Evolutionary conservation across 2,329 filamentous ascomycete genomes (phyloP), one percentile per base, ranked within the genome.

Genomic region (Plectosphaerella plurivora): DNA sequence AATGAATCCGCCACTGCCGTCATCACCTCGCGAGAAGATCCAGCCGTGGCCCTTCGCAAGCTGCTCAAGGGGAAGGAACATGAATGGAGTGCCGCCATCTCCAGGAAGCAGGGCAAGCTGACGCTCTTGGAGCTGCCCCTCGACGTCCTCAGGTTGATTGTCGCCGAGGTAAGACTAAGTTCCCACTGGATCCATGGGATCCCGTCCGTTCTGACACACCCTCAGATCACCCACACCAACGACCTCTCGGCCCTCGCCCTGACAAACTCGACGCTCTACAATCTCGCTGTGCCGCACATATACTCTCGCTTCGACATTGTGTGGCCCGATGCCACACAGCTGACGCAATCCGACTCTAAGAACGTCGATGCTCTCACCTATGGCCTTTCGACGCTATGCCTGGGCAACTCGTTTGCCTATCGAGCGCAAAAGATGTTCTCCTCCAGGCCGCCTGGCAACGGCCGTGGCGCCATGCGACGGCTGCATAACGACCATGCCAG

Each of bases 221-320:
- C 51, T 50, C 63, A 91, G 88, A 79, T 92, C 51, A 89, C 86
- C 4, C 86, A 91, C 64, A 91, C 88, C 5, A 93, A 91, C 66
- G 89, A 94, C 66, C 76, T 94, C 55, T 90, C 87, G 0, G 84
- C 88, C 14, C 78, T 94, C 41, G 88, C 89, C 14, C 76, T 91
- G 54, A 88, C 88, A 44, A 89, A 91, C 70, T 91, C 89, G 14
- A 84, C 86, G 25, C 79, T 95, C 12, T 88, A 94, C 69, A 77
- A 78, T 44, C 78, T 94, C 51, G 83, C 88, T 1, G 84, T 90
- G 22, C 89, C 89, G 16, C 83, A 86, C 61, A 91, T 94, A 58
- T 94, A 94, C 71, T 88, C 87, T 16, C 83, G 88, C 55, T 94
- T 94, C 68, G 89, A 94, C 64, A 94, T 94, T 57, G 87, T 93